Percentiles rank a stretch among this genome's conserved stretches.
Evolutionary conservation across 805 yeast genomes (phyloP).

Genomic region (Hanseniaspora nectarophila): DNA sequence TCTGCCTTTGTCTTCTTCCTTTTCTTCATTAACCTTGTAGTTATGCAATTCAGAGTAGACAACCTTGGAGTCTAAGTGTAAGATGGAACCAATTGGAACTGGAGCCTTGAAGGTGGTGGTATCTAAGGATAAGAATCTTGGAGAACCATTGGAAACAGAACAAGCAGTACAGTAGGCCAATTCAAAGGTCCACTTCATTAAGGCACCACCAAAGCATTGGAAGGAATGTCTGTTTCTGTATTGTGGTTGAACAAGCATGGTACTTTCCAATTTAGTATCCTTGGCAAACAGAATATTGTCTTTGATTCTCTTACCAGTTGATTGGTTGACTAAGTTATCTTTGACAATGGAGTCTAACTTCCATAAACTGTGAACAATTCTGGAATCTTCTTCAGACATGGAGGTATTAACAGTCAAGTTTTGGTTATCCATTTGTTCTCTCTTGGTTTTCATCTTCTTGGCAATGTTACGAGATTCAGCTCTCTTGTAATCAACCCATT

Average conservation of each 20-base stretch:
- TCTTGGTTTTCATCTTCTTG: conserved; percentile 65
- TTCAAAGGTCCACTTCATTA: conserved; percentile 85
- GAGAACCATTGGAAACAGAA: conserved; percentile 71
- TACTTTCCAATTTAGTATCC: conserved; percentile 58
- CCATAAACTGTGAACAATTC: conserved; percentile 70
- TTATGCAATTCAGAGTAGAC: conserved; percentile 68
- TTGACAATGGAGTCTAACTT: conserved; percentile 31
- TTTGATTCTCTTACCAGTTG: conserved; percentile 4
- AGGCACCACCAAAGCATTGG: conserved; percentile 91
- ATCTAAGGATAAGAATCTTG: conserved; percentile 81
- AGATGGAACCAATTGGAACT: conserved; percentile 87
- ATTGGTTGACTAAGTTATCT: conserved; percentile 23
- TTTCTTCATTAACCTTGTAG: conserved; percentile 24
- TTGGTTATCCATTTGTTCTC: conserved; percentile 25
- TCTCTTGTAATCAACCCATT: conserved; percentile 72
- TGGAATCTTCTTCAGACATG: conserved; percentile 58
- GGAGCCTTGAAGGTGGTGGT: conserved; percentile 88
- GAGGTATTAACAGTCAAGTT: conserved; percentile 56
- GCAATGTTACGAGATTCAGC: conserved; percentile 85
- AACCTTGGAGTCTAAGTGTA: conserved; percentile 69
- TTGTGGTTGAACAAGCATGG: conserved; percentile 91
- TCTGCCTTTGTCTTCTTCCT: conserved; percentile 11
- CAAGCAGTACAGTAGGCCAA: conserved; percentile 89
- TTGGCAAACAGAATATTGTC: conserved; percentile 50
- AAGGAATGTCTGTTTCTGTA: conserved; percentile 88